Base-by-base conservation (phyloP, 352 stramenopile species). In the Phytophthora pistaciae region DNA sequence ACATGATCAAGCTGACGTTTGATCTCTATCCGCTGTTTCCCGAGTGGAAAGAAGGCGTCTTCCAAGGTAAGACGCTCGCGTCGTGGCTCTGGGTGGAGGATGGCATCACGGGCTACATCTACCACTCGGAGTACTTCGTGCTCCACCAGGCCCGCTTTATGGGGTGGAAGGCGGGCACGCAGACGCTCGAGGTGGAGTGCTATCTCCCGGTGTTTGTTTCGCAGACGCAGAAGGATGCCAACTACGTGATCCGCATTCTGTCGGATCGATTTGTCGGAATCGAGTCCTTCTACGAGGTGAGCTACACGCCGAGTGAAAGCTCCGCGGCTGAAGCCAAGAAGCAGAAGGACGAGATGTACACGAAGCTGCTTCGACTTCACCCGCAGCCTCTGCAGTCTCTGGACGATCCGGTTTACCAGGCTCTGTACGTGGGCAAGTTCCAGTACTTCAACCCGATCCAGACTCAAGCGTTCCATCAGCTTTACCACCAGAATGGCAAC, bases 71-170 rank as follows among this genome's bases (percentile, higher is more conserved):
- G 52, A 82, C 77, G 8, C 67, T 94, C 13, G 76, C 83, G 16
- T 99, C 98, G 40, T 99, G 97, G 96, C 76, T 99, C 13, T 99
- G 97, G 98, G 91, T 99, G 13, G 98, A 99, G 86, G 98, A 99
- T 70, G 85, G 85, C 0, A 77, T 90, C 18, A 96, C 88, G 1
- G 93, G 98, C 0, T 90, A 88, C 49, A 98, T 99, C 60, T 98
- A 98, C 66, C 96, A 99, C 77, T 95, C 87, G 16, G 96, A 99
- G 74, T 91, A 95, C 61, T 90, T 96, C 44, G 78, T 96, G 7
- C 72, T 99, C 7, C 84, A 91, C 59, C 88, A 96, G 63, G 93
- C 83, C 25, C 83, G 89, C 8, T 95, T 85, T 52, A 66, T 90
- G 38, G 78, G 76, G 0, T 92, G 84, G 84, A 85, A 90, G 40